Base-by-base conservation (phyloP, 352 stramenopile genomes). In the Phytophthora ohioensis region DNA sequence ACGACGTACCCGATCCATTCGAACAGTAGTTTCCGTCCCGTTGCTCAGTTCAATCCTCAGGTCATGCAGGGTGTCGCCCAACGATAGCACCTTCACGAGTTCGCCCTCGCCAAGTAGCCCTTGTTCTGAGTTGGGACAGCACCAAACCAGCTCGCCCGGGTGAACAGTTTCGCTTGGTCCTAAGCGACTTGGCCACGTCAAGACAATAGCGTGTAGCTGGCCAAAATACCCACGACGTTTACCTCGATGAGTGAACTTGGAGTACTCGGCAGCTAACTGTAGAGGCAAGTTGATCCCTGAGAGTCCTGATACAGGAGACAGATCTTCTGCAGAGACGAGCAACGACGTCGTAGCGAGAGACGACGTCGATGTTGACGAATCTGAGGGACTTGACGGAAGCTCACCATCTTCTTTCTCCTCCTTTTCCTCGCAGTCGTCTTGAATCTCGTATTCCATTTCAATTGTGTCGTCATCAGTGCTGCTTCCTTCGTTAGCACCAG, bases 141-240 rank as follows among this genome's bases (percentile, higher is more conserved):
- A 72, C 80, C 80, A 88, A 58, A 88, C 43, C 3, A 86, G 12
- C 8, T 86, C 71, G 13, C 76, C 76, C 3, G 66, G 66, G 45
- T 57, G 63, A 43, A 85, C 31, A 4, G 54, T 35, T 36, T 84
- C 80, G 4, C 15, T 48, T 55, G 43, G 21, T 8, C 36, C 39
- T 13, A 89, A 53, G 8, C 49, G 47, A n/a, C 58, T 65, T 34
- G 81, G 76, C 55, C 83, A 81, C 38, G 81, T 89, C 51, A 89
- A 47, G 5, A 89, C 64, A 47, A 85, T 80, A 1, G 65, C 60
- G 11, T 74, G 62, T 9, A 89, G 39, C 5, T 78, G 42, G 12
- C 81, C 81, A 55, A 63, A 36, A 45, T 85, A 87, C 11, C 79
- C 77, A 42, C 61, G 75, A 21, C 64, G 72, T 32, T 73, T 72